Base-by-base conservation (phyloP, 2,329 filamentous ascomycete species). In the Pseudogymnoascus sp. region DNA sequence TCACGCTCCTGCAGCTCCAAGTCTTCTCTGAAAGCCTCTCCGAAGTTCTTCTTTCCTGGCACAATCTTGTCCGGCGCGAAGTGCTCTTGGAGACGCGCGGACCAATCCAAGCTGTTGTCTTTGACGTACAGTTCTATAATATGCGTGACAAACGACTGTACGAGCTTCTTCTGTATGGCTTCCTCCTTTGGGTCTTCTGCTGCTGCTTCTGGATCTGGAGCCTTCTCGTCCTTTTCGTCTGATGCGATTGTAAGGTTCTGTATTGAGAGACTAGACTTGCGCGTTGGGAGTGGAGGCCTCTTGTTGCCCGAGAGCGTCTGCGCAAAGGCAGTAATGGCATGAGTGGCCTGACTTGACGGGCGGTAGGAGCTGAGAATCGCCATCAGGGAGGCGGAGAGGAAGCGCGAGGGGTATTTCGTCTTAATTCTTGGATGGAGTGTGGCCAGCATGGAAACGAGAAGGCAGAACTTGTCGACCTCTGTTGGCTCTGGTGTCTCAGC, bases 121-220 rank as follows among this genome's bases (percentile, higher is more conserved):
- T 86, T 85, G 66, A 90, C 81, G 68, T 91, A 93, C 54, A 88
- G 83, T 72, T 93, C 90, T 10, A 93, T 76, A 16, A 93, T 77
- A 72, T 90, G 89, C 0, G 89, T 91, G n/a, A 91, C 80, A 73
- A 95, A 93, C 1, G 87, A 86, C 71, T 91, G 87, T 23, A 93
- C 76, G 14, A 93, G 78, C 64, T 83, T 85, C 37, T 79, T 79
- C 70, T 88, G 84, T 66, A 92, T 78, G 7, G 80, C 82, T 1
- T 77, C 78, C 73, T 93, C 89, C 37, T 80, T 79, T 5, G 80
- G 80, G 54, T 81, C 79, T 74, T 85, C 81, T 43, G 73, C 72
- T 63, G 73, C 78, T 2, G 82, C 84, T 73, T 88, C 85, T 0
- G 85, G 85, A 69, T 87, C 86, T 1, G 84, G 85, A 6, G 83